These are phyloP conservation scores for Kluyveromyces sp. DNA, from an alignment of 1,139 yeast genomes.

Conservation along the genomic window DNA sequence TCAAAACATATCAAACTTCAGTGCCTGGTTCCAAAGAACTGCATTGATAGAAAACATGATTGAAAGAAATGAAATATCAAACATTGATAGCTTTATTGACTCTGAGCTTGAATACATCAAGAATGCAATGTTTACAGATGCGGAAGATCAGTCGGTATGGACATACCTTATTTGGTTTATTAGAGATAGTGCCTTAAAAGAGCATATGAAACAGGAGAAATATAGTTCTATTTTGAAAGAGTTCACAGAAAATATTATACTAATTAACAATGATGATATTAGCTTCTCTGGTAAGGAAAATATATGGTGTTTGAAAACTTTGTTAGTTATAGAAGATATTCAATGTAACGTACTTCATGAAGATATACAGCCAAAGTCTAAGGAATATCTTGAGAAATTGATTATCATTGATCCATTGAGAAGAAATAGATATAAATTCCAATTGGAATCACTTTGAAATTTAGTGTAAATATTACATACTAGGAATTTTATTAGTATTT, in stretches of 20 bases:
- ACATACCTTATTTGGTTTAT: conserved; percentile 78
- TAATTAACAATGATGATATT: conserved; percentile 53
- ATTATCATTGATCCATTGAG: conserved; percentile 64
- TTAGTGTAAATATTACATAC: background rate
- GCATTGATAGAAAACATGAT: conserved; percentile 55
- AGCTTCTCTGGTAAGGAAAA: conserved; percentile 54
- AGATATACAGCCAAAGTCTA: conserved; percentile 18
- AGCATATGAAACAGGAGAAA: conserved; percentile 22
- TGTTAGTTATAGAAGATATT: conserved; percentile 38
- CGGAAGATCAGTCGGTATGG: conserved; percentile 93
- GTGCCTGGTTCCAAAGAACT: conserved; percentile 93
- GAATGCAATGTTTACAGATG: conserved; percentile 86
- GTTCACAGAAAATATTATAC: conserved; percentile 37
- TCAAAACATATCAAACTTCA: conserved; percentile 78
- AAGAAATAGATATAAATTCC: conserved; percentile 47
- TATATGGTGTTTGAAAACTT: conserved; percentile 60
- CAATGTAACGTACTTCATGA: conserved; percentile 21
- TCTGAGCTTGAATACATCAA: conserved; percentile 63
- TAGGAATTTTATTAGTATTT: background rate
- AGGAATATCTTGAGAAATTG: conserved; percentile 36
- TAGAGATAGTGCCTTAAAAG: conserved; percentile 33
- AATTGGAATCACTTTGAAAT: conserved; percentile 10
- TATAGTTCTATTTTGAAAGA: conserved; percentile 32
- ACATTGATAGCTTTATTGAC: conserved; percentile 33
- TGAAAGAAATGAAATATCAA: conserved; percentile 21